Evolutionary conservation across 78 protist genomes (phyloP).

Genomic region (Planoprotostelium fungivorum): DNA sequence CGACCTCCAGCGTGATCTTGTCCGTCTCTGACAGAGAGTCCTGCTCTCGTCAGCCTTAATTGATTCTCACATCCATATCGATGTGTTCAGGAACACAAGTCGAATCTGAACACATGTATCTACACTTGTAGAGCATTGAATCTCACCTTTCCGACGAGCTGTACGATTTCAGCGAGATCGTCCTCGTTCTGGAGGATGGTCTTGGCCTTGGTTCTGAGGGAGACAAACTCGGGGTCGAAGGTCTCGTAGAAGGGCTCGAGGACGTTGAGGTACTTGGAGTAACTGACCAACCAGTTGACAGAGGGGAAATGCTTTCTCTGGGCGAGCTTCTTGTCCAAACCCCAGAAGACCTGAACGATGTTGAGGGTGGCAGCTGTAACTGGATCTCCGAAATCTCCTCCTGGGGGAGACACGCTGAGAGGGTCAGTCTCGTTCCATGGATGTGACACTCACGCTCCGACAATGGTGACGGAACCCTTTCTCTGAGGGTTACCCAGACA

Average conservation of each 20-base stretch:
- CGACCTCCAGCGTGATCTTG: conserved; percentile 94
- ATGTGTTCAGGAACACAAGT: neutral
- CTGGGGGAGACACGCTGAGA: conserved; percentile 98
- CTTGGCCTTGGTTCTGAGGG: conserved; percentile 61
- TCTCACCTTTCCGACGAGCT: conserved; percentile 92
- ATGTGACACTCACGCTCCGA: conserved; percentile 87
- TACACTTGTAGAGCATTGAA: too few relatives aligned
- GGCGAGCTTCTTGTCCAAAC: conserved; percentile 98
- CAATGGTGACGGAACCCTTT: conserved; percentile 97
- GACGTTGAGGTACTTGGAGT: conserved; percentile 89
- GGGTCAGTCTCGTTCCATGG: neutral
- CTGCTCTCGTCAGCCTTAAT: conserved; percentile 9
- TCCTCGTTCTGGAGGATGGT: conserved; percentile 97
- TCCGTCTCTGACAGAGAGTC: conserved; percentile 98
- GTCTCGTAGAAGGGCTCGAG: conserved; percentile 89
- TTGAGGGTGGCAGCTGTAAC: conserved; percentile 98
- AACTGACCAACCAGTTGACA: conserved; percentile 95
- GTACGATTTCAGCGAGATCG: conserved; percentile 97
- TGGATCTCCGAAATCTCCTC: conserved; percentile 99
- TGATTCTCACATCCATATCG: neutral
- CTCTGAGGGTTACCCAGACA: conserved; percentile 97
- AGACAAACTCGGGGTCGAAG: conserved; percentile 81
- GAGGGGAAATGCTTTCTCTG: conserved; percentile 99
- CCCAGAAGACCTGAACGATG: conserved; percentile 99
- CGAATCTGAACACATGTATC: neutral